phyloP scores from a whole-genome alignment of 1,139 yeast genomes.

The Nakaseomyces nivariensis region DNA sequence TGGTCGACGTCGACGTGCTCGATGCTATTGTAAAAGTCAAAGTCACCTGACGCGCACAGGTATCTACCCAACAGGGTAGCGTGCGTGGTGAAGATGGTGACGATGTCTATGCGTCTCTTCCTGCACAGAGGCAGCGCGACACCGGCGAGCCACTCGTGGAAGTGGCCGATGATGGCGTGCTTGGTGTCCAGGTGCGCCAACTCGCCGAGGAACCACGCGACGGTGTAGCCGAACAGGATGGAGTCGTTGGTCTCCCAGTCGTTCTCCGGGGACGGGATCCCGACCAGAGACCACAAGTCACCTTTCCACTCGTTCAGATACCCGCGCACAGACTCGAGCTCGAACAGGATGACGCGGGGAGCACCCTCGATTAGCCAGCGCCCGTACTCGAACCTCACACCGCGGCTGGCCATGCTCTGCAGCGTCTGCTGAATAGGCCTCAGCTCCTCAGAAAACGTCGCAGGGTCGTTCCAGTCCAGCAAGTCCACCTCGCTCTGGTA shows the following conservation, averaged over 20 bases:
- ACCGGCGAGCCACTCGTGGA: conserved; percentile 98
- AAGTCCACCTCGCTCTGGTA: conserved; percentile 94
- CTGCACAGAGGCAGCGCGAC: conserved; percentile 89
- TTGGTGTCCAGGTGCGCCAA: conserved; percentile 71
- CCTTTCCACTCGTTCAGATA: conserved; percentile 86
- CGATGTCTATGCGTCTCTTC: conserved; percentile 82
- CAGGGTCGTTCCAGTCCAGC: conserved; percentile 52
- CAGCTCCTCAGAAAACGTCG: conserved; percentile 35
- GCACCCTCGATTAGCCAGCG: conserved; percentile 98
- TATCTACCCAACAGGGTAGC: conserved; percentile 93
- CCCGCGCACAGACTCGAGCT: conserved; percentile 59
- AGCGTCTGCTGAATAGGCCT: conserved; percentile 30
- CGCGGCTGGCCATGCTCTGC: conserved; percentile 60
- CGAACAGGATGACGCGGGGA: conserved; percentile 83
- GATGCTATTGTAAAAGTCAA: conserved; percentile 88
- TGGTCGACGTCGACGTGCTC: conserved; percentile 90
- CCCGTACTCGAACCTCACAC: conserved; percentile 78
- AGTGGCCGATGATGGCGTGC: conserved; percentile 86
- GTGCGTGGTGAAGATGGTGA: conserved; percentile 94
- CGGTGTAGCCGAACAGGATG: conserved; percentile 80
- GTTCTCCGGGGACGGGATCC: conserved; percentile 86
- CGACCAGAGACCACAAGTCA: conserved; percentile 84
- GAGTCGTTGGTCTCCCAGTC: conserved; percentile 90
- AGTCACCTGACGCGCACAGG: conserved; percentile 77
- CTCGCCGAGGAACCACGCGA: conserved; percentile 97